Evolutionary conservation across 306 rosid species (phyloP).

Genomic region (Coriaria nepalensis): DNA sequence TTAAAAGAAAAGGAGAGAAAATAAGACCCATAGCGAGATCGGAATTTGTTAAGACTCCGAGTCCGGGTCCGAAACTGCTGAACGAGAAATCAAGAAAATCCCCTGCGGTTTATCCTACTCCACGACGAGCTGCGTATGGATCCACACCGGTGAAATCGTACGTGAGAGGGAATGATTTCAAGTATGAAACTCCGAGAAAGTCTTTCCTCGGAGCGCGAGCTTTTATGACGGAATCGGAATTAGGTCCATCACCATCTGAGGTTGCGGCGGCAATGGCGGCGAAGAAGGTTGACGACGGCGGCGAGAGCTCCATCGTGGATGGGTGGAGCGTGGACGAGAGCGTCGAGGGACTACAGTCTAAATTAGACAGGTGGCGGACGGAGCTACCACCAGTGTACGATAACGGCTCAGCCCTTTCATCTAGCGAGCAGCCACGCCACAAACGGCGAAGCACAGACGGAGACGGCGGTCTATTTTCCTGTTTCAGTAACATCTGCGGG

Average conservation of each 20-base stretch:
- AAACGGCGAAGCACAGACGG: slow-evolving; percentile 35
- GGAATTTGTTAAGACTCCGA: neutral
- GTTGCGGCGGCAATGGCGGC: slow-evolving; percentile 60
- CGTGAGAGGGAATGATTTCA: slow-evolving; percentile 9
- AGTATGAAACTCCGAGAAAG: slow-evolving; percentile 45
- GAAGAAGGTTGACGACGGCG: slow-evolving; percentile 25
- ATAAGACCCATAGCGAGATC: neutral
- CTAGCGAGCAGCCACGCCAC: slow-evolving; percentile 16
- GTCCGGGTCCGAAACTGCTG: neutral
- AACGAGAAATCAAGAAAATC: neutral
- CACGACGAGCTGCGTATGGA: slow-evolving; percentile 17
- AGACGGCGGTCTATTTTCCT: slow-evolving; percentile 57
- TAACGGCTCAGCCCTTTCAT: slow-evolving; percentile 17
- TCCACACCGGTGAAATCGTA: slow-evolving; percentile 7
- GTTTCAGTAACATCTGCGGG: slow-evolving; percentile 89
- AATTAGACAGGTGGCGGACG: slow-evolving; percentile 70
- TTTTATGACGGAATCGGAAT: slow-evolving; percentile 56
- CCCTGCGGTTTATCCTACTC: neutral
- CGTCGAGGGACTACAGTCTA: slow-evolving; percentile 54
- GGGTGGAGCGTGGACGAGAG: slow-evolving; percentile 66
- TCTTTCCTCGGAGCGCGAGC: slow-evolving; percentile 17
- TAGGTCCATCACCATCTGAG: slow-evolving; percentile 93
- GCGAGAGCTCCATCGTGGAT: slow-evolving; percentile 37
- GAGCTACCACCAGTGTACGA: slow-evolving; percentile 62
- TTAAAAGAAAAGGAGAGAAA: slow-evolving; percentile 1